Evolutionary conservation across 768 basidiomycete species (phyloP), one percentile per base, ranked within the genome.

Genomic region (Panaeolus papilionaceus): DNA sequence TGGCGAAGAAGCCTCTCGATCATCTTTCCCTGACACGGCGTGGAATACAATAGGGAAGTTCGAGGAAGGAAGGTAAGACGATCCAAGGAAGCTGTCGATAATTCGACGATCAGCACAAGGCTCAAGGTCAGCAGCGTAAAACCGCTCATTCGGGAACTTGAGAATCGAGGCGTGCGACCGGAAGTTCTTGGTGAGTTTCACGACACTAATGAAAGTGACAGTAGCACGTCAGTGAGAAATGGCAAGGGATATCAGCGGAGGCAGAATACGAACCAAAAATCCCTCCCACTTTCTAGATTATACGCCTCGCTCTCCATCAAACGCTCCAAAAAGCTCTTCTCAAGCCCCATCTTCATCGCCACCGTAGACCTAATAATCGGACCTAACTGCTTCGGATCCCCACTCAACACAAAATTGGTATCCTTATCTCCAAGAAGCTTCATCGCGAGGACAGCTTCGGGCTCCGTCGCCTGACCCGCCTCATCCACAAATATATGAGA

Each of bases 351-450:
- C 39, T 81, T 79, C 18, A 83, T 79, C 1, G 90, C 90, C 45
- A 90, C 79, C 2, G 70, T 69, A 0, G 90, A 91, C 1, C 86
- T 82, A 62, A 92, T 85, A 66, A 92, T 86, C 0, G 91, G 91
- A 0, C 91, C 89, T 9, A 92, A 80, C 71, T 92, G 91, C 75
- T 88, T 89, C 0, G 87, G 90, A 71, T 93, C 91, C 0, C 91
- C 91, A 1, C 89, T 86, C 0, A 93, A 79, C 3, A 92, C 75
- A 28, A 92, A 75, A 61, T 86, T 89, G 0, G 90, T 92, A 0
- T 71, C 65, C 4, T 73, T 74, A 64, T 84, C 80, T 0, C 88
- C 85, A 75, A 90, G 81, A 0, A 85, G 87, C 77, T 88, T 88
- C 77, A 92, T 84, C 0, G 86, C 78, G 16, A 90, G 81, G 76